Base-by-base conservation (phyloP, 2,329 filamentous ascomycete genomes). In the Paecilomyces dactylethromorphus region DNA sequence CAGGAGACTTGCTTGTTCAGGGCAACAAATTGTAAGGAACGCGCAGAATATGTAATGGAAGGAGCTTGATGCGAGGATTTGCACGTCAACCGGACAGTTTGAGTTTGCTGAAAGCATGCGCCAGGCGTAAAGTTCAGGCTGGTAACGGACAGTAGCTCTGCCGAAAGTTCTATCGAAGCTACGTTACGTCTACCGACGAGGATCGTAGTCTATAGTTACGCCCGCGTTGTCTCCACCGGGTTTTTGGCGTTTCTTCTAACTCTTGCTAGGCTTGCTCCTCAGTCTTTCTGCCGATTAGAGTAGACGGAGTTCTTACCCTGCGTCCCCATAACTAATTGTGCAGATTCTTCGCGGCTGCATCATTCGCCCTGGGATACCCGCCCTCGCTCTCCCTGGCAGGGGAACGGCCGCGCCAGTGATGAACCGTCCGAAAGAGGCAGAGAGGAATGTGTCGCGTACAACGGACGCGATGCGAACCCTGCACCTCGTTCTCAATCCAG, bases 361-460 rank as follows among this genome's bases (percentile, higher is more conserved):
- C 39, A 45, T 45, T 45, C 39, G 39, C 50, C 50, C 50, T 29
- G 50, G 50, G 50, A 52, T 45, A 21, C n/a, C 39, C 39, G 26
- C 50, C 22, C 50, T 24, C 12, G 21, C 50, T 29, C 50, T 52
- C 22, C 50, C 50, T 52, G 50, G 22, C 50, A 52, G 50, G 50
- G 50, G 22, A 29, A 29, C 50, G 22, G 6, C 22, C 21, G 50
- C 50, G 21, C 21, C 12, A 52, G 24, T 12, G 50, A 52, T 21
- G 26, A 52, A 45, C 35, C 50, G 50, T 24, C 50, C 50, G 24
- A 52, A 52, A 32, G 53, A 54, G 39, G 39, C 39, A 45, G 53
- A 29, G 26, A 54, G 53, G 53, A 54, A 54, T 54, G 32, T 54
- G 53, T 54, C 32, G 53, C 53, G 32, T 54, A 21, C 39, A 45